These are phyloP conservation scores for Alloascoidea hylecoeti DNA, from an alignment of 805 yeast species.

Conservation along the genomic window DNA sequence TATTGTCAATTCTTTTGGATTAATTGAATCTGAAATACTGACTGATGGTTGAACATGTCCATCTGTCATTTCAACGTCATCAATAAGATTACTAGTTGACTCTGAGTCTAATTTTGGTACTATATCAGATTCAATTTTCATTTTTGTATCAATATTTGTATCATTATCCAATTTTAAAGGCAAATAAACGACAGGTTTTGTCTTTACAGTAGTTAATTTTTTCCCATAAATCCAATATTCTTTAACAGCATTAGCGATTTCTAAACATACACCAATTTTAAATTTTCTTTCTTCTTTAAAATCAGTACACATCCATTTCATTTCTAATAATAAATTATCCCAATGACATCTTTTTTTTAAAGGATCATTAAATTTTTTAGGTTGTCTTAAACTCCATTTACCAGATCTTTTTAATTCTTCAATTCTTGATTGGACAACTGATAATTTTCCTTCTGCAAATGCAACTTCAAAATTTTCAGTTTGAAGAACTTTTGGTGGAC, in stretches of 20 bases:
- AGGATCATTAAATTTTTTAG: slow-evolving; percentile 59
- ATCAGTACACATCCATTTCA: slow-evolving; percentile 73
- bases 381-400: slow-evolving; percentile 88
- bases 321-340: slow-evolving; percentile 65
- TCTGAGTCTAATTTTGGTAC: not conserved
- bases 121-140: slow-evolving; percentile 6
- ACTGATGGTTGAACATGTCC: not conserved
- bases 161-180: slow-evolving; percentile 7
- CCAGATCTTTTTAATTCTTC: slow-evolving; percentile 82
- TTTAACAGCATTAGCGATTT: slow-evolving; percentile 55
- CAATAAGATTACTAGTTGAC: slow-evolving; percentile 1
- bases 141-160: slow-evolving; percentile 5
- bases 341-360: slow-evolving; percentile 39
- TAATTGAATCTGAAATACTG: not conserved
- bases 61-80: not conserved
- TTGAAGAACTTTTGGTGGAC: slow-evolving; percentile 75
- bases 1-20: too few relatives aligned
- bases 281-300: slow-evolving; percentile 56
- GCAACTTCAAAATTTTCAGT: slow-evolving; percentile 81
- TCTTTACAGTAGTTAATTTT: slow-evolving; percentile 41
- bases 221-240: slow-evolving; percentile 76
- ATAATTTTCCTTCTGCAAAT: slow-evolving; percentile 77
- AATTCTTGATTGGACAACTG: slow-evolving; percentile 79
- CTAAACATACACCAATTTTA: slow-evolving; percentile 56
- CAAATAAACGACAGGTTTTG: slow-evolving; percentile 26